Conservation (phyloP, 768 basidiomycete species). For the Xerocomellus amylosporus region DNA sequence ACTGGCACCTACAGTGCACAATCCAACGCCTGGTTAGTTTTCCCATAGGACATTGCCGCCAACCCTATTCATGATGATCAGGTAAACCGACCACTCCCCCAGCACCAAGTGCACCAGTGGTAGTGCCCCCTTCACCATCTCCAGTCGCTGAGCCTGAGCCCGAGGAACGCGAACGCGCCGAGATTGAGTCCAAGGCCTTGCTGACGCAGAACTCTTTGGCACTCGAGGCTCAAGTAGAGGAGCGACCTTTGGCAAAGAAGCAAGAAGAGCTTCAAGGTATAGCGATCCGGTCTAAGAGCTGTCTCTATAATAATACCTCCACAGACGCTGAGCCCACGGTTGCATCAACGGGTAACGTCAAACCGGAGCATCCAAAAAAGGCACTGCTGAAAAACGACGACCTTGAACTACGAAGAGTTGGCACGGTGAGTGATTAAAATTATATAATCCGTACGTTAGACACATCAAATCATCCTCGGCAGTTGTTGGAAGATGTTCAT, state of each 20-base stretch:
- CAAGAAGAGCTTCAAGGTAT: conserved; percentile 72
- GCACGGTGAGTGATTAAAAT: conserved; percentile 49
- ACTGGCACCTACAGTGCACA: conserved; percentile 24
- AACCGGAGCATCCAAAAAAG: conserved; percentile 54
- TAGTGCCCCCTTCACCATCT: conserved; percentile 9
- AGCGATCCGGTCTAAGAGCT: conserved; percentile 17
- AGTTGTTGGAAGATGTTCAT: conserved; percentile 87
- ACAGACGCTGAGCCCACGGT: conserved; percentile 15
- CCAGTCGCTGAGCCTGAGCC: conserved; percentile 26
- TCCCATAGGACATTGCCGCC: background rate
- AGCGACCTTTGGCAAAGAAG: conserved; percentile 82
- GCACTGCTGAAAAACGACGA: conserved; percentile 89
- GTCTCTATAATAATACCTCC: background rate
- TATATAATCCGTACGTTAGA: background rate
- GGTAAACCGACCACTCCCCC: conserved; percentile 17
- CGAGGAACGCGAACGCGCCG: conserved; percentile 44
- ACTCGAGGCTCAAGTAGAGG: conserved; percentile 81
- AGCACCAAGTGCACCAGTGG: conserved; percentile 17
- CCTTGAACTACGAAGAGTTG: conserved; percentile 73
- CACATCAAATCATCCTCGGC: background rate
- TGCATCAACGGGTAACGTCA: conserved; percentile 21
- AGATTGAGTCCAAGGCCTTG: conserved; percentile 52
- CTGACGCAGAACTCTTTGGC: conserved; percentile 69
- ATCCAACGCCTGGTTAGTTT: conserved; percentile 26
- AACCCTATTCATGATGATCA: conserved; percentile 16